These are phyloP conservation scores for Wickerhamiella musiphila DNA, from an alignment of 805 yeast genomes.

Conservation along the genomic window DNA sequence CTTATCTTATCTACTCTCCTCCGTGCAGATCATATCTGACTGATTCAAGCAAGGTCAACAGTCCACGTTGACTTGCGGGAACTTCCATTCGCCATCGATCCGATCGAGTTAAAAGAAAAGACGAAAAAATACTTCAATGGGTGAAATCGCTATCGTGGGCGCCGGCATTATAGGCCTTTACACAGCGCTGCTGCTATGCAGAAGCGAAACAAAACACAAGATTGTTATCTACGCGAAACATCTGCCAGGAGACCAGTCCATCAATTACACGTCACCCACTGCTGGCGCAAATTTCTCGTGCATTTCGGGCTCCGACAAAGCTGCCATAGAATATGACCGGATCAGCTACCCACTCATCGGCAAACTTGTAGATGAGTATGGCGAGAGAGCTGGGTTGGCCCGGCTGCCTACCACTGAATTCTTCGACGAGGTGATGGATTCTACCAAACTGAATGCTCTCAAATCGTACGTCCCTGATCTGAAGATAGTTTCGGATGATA, in stretches of 20 bases:
- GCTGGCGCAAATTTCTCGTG: conserved; percentile 53
- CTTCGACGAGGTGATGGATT: conserved; percentile 36
- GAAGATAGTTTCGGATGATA: conserved; percentile 20
- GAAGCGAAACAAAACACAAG: conserved; percentile 23
- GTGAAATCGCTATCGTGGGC: conserved; percentile 24
- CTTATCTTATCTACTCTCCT: too few relatives aligned
- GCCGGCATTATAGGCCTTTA: conserved; percentile 55
- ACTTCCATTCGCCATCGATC: too few relatives aligned
- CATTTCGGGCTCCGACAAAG: conserved; percentile 40
- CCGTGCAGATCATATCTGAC: too few relatives aligned
- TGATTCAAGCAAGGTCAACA: too few relatives aligned
- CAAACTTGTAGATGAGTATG: conserved; percentile 29
- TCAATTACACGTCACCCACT: conserved; percentile 63
- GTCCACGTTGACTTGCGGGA: too few relatives aligned
- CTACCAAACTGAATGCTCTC: conserved; percentile 31
- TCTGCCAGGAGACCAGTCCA: conserved; percentile 65
- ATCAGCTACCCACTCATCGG: conserved; percentile 36
- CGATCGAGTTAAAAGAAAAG: too few relatives aligned
- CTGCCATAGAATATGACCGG: conserved; percentile 35
- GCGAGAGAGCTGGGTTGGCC: conserved; percentile 40
- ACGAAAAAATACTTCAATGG: background rate
- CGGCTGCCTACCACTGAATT: conserved; percentile 38
- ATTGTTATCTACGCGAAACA: conserved; percentile 47
- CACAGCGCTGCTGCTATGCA: conserved; percentile 35
- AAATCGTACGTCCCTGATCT: conserved; percentile 33